Percentiles rank a stretch among this genome's conserved stretches.
Conservation (phyloP, 257 asterid species). For the Misopates orontium region DNA sequence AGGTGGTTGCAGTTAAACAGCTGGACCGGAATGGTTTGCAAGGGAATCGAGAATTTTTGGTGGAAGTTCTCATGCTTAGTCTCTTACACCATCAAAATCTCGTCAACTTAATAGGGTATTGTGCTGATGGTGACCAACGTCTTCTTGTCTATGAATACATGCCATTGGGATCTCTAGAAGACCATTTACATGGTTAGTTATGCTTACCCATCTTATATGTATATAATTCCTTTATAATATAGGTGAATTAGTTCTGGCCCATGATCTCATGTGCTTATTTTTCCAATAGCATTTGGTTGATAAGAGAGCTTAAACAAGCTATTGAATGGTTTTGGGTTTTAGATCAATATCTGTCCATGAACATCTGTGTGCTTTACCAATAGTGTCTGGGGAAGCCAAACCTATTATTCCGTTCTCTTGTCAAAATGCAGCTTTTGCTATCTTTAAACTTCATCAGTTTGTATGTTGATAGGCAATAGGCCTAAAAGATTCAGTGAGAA, state of each 20-base stretch:
- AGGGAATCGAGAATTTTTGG: constrained; percentile 92
- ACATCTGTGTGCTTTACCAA: not conserved
- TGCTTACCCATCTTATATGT: constrained; percentile 1
- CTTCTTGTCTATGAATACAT: constrained; percentile 94
- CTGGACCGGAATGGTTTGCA: constrained; percentile 95
- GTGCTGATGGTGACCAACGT: constrained; percentile 98
- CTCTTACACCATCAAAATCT: constrained; percentile 89
- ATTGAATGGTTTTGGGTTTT: not conserved
- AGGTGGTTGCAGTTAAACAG: constrained; percentile 97
- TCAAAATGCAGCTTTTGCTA: not conserved
- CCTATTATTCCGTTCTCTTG: not conserved
- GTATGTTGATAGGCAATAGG: too few relatives aligned
- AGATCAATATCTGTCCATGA: constrained; percentile 6
- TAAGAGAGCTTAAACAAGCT: not conserved
- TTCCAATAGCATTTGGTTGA: not conserved
- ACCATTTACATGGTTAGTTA: constrained; percentile 92
- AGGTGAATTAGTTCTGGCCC: not conserved
- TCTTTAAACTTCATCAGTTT: too few relatives aligned
- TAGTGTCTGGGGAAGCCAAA: not conserved
- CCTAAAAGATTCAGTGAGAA: too few relatives aligned
- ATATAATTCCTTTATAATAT: not conserved
- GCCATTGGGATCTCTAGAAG: constrained; percentile 98
- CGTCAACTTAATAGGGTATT: constrained; percentile 94
- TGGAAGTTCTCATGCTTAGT: constrained; percentile 99
- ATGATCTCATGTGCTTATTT: not conserved